Conservation (phyloP, 78 protist species). For the Dictyostelium brefeldianum region DNA sequence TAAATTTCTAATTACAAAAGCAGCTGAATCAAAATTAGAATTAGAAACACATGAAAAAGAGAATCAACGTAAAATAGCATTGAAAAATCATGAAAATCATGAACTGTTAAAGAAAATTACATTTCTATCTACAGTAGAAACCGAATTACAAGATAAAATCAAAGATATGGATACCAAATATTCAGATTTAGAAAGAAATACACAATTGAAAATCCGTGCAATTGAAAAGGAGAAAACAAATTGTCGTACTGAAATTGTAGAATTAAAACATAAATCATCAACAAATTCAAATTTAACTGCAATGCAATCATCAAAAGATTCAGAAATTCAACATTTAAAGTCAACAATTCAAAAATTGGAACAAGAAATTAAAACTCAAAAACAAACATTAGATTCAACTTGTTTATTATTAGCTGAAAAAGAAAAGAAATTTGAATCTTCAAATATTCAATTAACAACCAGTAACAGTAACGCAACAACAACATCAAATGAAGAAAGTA, state of each 20-base stretch:
- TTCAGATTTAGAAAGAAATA: conserved; percentile 32
- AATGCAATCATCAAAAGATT: conserved; percentile 8
- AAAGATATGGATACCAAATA: conserved; percentile 28
- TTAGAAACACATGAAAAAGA: conserved; percentile 18
- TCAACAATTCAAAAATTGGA: background rate
- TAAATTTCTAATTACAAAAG: background rate
- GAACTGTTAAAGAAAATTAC: conserved; percentile 18
- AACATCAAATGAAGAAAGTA: background rate
- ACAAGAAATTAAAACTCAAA: conserved; percentile 1
- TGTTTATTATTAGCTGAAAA: background rate
- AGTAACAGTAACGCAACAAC: background rate
- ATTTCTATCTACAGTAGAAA: background rate
- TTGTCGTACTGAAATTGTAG: conserved; percentile 36
- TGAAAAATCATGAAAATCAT: conserved; percentile 31
- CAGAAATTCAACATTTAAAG: conserved; percentile 27
- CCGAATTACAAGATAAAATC: background rate
- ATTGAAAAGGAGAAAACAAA: conserved; percentile 48
- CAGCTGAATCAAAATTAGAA: conserved; percentile 15
- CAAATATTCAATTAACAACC: too few relatives aligned
- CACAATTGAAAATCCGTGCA: conserved; percentile 42
- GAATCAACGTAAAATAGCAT: conserved; percentile 14
- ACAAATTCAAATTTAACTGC: background rate
- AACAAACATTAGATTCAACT: conserved; percentile 17
- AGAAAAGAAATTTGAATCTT: conserved; percentile 5
- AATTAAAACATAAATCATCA: conserved; percentile 34